A percentile compares a stretch with the other conserved stretches of the same genome.
Conservation (phyloP, 2,329 filamentous ascomycete genomes). For the Ceratocystis diversiconidia region DNA sequence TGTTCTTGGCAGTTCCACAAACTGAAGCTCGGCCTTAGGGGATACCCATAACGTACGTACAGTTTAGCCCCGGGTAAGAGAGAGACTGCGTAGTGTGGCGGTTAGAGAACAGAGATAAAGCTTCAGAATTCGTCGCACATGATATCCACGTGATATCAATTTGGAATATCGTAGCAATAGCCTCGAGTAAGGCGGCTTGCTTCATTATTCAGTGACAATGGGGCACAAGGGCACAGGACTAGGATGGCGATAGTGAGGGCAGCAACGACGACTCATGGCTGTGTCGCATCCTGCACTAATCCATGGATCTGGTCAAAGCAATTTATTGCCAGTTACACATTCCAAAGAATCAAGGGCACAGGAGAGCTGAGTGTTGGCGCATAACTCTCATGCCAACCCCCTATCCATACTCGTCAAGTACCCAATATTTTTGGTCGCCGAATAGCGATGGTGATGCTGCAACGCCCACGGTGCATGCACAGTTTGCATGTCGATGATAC, state of each 20-base stretch:
- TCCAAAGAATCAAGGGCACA: too few relatives aligned
- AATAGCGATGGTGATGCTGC: neutral
- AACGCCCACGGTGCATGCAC: neutral
- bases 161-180: neutral
- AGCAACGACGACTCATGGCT: neutral
- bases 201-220: neutral
- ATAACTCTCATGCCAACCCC: neutral
- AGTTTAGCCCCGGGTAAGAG: neutral
- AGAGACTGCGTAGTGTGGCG: neutral
- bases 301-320: too few relatives aligned
- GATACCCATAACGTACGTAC: neutral
- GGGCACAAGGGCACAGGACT: neutral
- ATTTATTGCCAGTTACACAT: too few relatives aligned
- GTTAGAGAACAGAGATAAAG: neutral
- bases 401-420: neutral
- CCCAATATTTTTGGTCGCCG: neutral
- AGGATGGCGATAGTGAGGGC: neutral
- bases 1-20: neutral
- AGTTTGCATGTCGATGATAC: neutral
- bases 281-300: neutral
- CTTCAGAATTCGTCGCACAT: neutral
- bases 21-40: neutral
- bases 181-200: neutral
- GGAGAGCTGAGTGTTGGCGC: neutral
- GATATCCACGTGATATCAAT: too few relatives aligned